phyloP scores from a whole-genome alignment of 2,329 filamentous ascomycete genomes.

The Ascochyta koolunga region DNA sequence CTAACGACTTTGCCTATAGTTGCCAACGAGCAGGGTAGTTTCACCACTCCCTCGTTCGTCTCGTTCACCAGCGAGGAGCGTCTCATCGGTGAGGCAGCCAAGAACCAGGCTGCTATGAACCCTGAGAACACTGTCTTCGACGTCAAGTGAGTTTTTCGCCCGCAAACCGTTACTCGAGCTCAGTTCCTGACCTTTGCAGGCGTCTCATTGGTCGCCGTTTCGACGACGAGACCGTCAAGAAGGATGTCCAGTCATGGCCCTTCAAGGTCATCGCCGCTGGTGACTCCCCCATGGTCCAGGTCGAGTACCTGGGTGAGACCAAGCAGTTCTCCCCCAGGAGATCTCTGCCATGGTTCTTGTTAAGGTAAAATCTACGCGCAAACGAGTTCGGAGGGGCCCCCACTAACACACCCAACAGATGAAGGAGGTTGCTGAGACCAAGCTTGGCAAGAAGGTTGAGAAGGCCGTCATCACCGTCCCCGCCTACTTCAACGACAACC shows the following conservation, averaged over 20 bases:
- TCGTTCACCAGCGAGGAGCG: constrained; percentile 99
- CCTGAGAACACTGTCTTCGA: constrained; percentile 98
- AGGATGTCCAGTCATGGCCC: constrained; percentile 98
- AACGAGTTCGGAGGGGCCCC: neutral
- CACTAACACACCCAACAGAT: constrained; percentile 65
- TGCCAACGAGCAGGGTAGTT: constrained; percentile 99
- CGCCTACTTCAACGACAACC: constrained; percentile 99
- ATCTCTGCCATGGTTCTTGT: constrained; percentile 98
- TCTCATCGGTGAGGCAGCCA: constrained; percentile 98
- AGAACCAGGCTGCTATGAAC: constrained; percentile 99
- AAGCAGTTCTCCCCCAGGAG: constrained; percentile 98
- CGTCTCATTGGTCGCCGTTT: constrained; percentile 96
- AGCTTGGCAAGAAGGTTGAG: constrained; percentile 98
- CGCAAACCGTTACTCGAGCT: neutral
- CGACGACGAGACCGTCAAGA: constrained; percentile 96
- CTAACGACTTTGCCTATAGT: constrained; percentile 57
- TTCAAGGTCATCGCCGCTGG: constrained; percentile 96
- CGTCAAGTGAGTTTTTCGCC: constrained; percentile 78
- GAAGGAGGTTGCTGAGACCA: constrained; percentile 98
- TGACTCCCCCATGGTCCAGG: constrained; percentile 89
- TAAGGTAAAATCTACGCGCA: constrained; percentile 69
- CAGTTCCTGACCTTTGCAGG: constrained; percentile 60
- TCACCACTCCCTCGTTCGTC: constrained; percentile 98
- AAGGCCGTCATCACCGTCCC: constrained; percentile 99
- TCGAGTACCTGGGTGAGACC: constrained; percentile 91